phyloP scores from a whole-genome alignment of 2,329 filamentous ascomycete species.

The Xylogone sp. region DNA sequence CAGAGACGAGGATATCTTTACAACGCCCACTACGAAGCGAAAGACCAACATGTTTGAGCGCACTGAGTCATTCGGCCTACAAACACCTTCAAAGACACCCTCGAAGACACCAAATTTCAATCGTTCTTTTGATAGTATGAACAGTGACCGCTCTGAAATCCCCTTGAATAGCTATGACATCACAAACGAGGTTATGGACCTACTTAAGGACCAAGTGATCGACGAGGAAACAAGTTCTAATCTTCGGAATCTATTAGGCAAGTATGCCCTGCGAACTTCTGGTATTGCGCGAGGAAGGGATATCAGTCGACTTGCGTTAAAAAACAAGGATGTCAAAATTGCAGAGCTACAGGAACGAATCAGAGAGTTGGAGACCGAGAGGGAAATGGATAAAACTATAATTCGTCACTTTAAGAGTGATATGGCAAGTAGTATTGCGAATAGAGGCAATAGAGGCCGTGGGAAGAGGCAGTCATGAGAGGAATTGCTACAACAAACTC shows the following conservation, averaged over 20 bases:
- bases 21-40: constrained; percentile 10
- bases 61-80: constrained; percentile 14
- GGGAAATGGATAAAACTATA: constrained; percentile 46
- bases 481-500: too few relatives aligned
- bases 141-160: not conserved
- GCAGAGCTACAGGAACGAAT: constrained; percentile 64
- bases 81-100: constrained; percentile 20
- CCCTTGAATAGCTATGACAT: constrained; percentile 30
- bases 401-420: constrained; percentile 41
- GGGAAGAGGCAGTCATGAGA: not conserved
- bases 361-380: constrained; percentile 49
- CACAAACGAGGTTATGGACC: constrained; percentile 43
- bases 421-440: constrained; percentile 49
- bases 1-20: constrained; percentile 18
- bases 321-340: constrained; percentile 61
- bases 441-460: not conserved
- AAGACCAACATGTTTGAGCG: constrained; percentile 19
- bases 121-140: not conserved
- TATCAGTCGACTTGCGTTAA: constrained; percentile 57
- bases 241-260: constrained; percentile 45
- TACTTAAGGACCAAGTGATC: constrained; percentile 43
- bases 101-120: constrained; percentile 14
- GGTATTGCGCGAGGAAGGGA: constrained; percentile 65
- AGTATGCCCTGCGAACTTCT: constrained; percentile 52
- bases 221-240: constrained; percentile 31